Percentiles rank a stretch among this genome's conserved stretches.
phyloP scores from a whole-genome alignment of 345 rosid genomes.

The Syzygium jambos region DNA sequence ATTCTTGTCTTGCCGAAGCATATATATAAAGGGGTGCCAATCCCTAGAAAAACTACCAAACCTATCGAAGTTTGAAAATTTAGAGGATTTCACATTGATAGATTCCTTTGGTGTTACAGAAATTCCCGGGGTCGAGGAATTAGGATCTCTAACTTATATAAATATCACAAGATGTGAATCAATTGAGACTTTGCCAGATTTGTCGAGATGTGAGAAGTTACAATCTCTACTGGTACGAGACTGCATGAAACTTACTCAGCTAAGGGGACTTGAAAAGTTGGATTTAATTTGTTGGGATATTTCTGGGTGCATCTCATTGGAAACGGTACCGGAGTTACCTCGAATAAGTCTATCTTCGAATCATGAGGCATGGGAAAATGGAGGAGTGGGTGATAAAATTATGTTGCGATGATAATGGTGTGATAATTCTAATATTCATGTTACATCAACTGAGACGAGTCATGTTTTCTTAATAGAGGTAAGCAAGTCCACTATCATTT shows the following conservation, averaged over 20 bases:
- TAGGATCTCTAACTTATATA: too few species aligned
- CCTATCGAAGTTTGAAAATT: background rate
- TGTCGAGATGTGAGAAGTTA: background rate
- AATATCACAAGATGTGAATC: too few species aligned
- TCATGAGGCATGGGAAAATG: too few species aligned
- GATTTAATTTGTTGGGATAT: background rate
- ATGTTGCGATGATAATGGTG: background rate
- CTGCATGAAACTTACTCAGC: background rate
- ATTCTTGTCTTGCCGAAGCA: too few species aligned
- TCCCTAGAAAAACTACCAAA: background rate
- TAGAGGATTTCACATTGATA: too few species aligned
- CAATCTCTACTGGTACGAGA: rapidly evolving
- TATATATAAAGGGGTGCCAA: rapidly evolving
- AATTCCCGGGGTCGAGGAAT: too few species aligned
- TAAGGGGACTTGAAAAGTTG: background rate
- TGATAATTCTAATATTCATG: background rate
- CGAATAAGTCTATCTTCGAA: too few species aligned
- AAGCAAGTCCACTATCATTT: background rate
- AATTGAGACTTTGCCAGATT: background rate
- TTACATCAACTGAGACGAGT: background rate
- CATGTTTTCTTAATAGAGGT: background rate
- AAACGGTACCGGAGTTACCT: background rate
- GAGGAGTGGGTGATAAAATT: too few species aligned
- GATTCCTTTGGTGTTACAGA: too few species aligned
- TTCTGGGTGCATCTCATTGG: background rate